A percentile compares a stretch with the other conserved stretches of the same genome.
Conservation (phyloP, 305 asterid species). For the Rubia peregrina region DNA sequence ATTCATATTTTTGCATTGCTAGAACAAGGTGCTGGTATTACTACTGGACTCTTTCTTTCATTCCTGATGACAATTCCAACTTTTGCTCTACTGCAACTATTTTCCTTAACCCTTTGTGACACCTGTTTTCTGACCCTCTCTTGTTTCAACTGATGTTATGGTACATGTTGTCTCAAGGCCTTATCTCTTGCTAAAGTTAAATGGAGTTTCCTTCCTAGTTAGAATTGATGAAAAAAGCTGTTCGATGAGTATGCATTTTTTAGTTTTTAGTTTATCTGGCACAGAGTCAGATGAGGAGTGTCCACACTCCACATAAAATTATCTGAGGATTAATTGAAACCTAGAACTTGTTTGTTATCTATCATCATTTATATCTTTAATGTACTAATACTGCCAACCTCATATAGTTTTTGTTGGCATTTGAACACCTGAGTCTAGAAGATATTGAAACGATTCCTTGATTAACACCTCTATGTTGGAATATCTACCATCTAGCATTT, state of each 20-base stretch:
- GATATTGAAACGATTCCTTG: background rate
- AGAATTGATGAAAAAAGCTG: background rate
- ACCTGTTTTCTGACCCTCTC: background rate
- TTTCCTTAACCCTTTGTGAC: background rate
- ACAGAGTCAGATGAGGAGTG: background rate
- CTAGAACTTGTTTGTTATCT: background rate
- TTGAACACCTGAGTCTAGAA: background rate
- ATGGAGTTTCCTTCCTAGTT: conserved; percentile 8
- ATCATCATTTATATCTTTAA: background rate
- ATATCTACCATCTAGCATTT: background rate
- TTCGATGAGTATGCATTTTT: background rate
- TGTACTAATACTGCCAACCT: background rate
- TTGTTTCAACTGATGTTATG: background rate
- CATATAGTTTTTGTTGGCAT: background rate
- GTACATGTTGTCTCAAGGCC: background rate
- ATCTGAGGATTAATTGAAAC: background rate
- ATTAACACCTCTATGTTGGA: background rate
- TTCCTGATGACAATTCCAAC: background rate
- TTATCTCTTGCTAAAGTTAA: background rate
- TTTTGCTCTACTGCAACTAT: background rate
- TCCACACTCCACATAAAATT: background rate
- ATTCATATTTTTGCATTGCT: background rate
- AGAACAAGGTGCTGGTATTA: background rate
- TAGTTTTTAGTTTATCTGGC: background rate
- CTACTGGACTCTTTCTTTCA: background rate